phyloP scores from a whole-genome alignment of 2,329 filamentous ascomycete genomes.

The Nectriaceae sp. region DNA sequence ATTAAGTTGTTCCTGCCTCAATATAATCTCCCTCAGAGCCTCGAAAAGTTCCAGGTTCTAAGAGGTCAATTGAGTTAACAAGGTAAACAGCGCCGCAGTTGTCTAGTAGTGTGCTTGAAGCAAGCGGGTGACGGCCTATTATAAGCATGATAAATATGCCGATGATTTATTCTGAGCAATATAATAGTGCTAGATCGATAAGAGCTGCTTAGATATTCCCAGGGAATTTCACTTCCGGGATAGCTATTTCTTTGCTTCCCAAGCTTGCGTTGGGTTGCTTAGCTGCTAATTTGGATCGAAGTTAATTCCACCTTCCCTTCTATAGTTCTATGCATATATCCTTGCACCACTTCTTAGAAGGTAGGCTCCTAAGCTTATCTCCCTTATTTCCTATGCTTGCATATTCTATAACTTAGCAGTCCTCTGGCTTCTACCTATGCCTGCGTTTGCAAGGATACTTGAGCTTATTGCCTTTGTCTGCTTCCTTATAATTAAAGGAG shows the following conservation, averaged over 20 bases:
- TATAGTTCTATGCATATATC: background rate
- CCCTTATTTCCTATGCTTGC: too few species aligned
- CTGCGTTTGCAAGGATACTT: background rate
- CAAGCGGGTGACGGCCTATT: too few species aligned
- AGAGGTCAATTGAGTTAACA: background rate
- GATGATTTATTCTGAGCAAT: background rate
- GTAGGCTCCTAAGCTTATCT: too few species aligned
- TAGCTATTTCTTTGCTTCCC: too few species aligned
- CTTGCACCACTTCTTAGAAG: background rate
- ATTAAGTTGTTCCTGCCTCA: background rate
- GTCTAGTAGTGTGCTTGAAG: background rate
- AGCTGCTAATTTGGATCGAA: background rate
- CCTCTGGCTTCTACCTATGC: background rate
- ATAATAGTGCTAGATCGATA: background rate
- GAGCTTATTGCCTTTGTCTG: too few species aligned
- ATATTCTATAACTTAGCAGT: too few species aligned
- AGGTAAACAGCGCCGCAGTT: background rate
- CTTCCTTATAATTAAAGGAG: background rate
- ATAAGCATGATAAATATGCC: background rate
- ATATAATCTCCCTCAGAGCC: too few species aligned
- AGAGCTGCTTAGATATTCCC: background rate
- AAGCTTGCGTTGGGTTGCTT: background rate
- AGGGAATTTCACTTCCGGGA: background rate
- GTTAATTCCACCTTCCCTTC: background rate
- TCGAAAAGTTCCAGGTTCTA: background rate